These are phyloP conservation scores for Cunninghamia lanceolata DNA, from an alignment of 75 land plant species.

Conservation along the genomic window DNA sequence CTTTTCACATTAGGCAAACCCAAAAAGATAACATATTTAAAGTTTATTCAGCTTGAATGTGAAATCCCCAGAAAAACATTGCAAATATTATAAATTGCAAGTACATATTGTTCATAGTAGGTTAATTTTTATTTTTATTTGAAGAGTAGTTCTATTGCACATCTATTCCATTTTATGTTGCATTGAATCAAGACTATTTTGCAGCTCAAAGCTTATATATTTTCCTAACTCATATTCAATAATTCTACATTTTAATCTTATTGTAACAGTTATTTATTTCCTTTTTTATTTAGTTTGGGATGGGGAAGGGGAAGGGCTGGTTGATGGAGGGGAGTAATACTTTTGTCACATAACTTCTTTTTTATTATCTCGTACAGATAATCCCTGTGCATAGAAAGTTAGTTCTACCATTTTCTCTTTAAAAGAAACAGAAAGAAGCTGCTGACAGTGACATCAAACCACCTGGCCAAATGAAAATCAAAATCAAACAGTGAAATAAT, in stretches of 20 bases:
- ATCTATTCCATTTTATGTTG: too few relatives aligned
- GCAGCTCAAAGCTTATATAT: background rate
- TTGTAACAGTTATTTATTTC: background rate
- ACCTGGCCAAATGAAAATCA: background rate
- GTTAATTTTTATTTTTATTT: too few relatives aligned
- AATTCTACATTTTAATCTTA: background rate
- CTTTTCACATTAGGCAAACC: too few relatives aligned
- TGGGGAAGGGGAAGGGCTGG: background rate
- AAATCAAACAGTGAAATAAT: background rate
- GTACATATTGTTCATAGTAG: too few relatives aligned
- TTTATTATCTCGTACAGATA: background rate
- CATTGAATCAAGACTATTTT: background rate
- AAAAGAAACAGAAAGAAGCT: background rate
- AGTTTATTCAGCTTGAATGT: too few relatives aligned
- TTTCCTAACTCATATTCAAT: background rate
- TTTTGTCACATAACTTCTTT: background rate
- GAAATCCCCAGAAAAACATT: too few relatives aligned
- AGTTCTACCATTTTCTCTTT: background rate
- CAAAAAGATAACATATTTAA: too few relatives aligned
- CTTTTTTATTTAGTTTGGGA: background rate
- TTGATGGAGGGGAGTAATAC: background rate
- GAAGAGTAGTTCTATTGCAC: too few relatives aligned
- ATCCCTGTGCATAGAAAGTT: background rate
- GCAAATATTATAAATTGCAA: too few relatives aligned
- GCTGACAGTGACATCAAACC: background rate